phyloP scores from a whole-genome alignment of 208 protist genomes.

The Crithidia fasciculata region DNA sequence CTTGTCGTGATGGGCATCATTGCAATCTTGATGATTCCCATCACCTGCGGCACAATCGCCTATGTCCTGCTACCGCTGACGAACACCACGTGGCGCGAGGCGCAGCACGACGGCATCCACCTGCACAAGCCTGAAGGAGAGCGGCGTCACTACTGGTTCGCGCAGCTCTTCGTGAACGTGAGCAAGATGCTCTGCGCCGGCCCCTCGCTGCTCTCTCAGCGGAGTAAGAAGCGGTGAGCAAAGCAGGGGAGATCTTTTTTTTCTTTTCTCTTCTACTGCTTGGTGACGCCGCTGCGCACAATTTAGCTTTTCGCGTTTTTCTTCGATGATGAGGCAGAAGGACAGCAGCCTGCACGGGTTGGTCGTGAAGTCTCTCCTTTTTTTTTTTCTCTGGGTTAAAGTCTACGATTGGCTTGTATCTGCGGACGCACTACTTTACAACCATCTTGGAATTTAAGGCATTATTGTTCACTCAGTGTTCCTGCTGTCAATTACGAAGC shows the following conservation, averaged over 20 bases:
- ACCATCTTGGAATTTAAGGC: too few relatives aligned
- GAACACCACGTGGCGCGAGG: conserved; percentile 39
- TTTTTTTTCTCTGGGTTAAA: not conserved
- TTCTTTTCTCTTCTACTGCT: not conserved
- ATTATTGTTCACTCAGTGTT: too few relatives aligned
- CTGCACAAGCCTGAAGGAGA: not conserved
- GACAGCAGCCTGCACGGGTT: too few relatives aligned
- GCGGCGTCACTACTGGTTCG: not conserved
- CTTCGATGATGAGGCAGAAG: not conserved
- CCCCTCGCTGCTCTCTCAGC: not conserved
- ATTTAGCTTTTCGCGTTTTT: too few relatives aligned
- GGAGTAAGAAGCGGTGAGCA: not conserved
- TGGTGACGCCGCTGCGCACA: too few relatives aligned
- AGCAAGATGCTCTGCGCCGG: conserved; percentile 16
- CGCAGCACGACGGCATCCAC: conserved; percentile 19
- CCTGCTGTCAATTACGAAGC: too few relatives aligned
- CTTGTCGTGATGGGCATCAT: conserved; percentile 32
- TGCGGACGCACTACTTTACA: too few relatives aligned
- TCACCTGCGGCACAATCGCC: conserved; percentile 28
- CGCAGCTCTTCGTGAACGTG: conserved; percentile 19
- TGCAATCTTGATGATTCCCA: conserved; percentile 20
- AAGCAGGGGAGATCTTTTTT: too few relatives aligned
- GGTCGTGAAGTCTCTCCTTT: not conserved
- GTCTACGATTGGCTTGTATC: too few relatives aligned
- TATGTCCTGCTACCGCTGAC: conserved; percentile 42